Conservation (phyloP, 169 alveolate genomes). For the Eimeria acervulina region DNA sequence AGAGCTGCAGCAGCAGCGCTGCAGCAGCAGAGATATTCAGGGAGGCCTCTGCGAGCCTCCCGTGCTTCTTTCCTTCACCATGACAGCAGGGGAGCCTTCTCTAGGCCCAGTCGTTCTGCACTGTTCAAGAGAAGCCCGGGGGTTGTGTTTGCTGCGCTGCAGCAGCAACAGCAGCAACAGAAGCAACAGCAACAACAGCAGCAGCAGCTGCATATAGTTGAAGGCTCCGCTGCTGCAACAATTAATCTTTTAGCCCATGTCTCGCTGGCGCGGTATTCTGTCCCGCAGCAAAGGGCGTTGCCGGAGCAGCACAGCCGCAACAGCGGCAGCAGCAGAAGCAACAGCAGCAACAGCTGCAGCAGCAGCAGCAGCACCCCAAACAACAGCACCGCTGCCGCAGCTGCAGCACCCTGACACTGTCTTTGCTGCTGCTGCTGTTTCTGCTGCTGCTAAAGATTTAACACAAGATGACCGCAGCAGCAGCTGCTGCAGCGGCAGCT, state of each 20-base stretch:
- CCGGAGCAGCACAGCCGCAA: neutral
- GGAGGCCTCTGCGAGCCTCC: too few relatives aligned
- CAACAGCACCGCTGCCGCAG: slow-evolving; percentile 4
- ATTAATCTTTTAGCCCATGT: neutral
- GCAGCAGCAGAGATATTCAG: neutral
- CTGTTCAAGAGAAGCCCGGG: neutral
- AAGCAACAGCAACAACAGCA: neutral
- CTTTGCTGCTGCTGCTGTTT: slow-evolving; percentile 6
- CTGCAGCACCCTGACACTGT: neutral
- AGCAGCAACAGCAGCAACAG: neutral
- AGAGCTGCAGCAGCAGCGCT: neutral
- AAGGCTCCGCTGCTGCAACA: neutral
- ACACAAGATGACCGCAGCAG: neutral
- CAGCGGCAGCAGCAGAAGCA: neutral
- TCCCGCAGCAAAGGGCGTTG: slow-evolving; percentile 56
- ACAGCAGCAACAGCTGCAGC: neutral
- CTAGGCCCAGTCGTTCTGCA: neutral
- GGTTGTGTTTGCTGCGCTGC: neutral
- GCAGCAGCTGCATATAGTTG: neutral
- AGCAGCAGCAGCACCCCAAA: too few relatives aligned
- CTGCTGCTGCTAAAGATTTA: neutral
- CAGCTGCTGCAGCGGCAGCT: slow-evolving; percentile 62
- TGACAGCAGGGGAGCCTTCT: neutral
- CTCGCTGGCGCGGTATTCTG: slow-evolving; percentile 58
- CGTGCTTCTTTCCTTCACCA: neutral